Evolutionary conservation across 768 basidiomycete species (phyloP).

Genomic region (Panaeolus cyanescens): DNA sequence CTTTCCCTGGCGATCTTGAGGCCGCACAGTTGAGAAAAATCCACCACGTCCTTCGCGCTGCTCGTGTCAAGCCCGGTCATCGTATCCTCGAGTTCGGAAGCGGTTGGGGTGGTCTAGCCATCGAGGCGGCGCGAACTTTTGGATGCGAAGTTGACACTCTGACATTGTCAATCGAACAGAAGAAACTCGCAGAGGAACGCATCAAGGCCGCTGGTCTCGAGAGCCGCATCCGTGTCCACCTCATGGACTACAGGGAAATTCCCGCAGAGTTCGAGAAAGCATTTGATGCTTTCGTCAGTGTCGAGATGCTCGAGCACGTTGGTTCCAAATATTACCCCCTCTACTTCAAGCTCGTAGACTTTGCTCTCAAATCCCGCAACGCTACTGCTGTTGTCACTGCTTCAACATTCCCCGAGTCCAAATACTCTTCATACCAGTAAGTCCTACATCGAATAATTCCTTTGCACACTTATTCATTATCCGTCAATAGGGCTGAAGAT

Average conservation of each 20-base stretch:
- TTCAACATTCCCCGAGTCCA: slow-evolving; percentile 70
- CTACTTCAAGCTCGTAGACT: slow-evolving; percentile 79
- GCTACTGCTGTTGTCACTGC: slow-evolving; percentile 71
- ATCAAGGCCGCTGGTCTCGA: slow-evolving; percentile 71
- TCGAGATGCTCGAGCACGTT: slow-evolving; percentile 82
- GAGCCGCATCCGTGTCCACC: slow-evolving; percentile 76
- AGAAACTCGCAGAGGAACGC: slow-evolving; percentile 83
- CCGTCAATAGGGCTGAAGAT: slow-evolving; percentile 60
- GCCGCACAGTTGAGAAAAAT: slow-evolving; percentile 85
- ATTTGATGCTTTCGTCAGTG: slow-evolving; percentile 77
- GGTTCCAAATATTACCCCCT: slow-evolving; percentile 59
- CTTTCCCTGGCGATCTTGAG: slow-evolving; percentile 68
- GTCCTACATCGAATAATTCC: slow-evolving; percentile 23
- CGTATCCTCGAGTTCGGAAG: slow-evolving; percentile 89
- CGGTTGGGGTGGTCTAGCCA: slow-evolving; percentile 93
- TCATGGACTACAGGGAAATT: slow-evolving; percentile 90
- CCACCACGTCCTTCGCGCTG: slow-evolving; percentile 74
- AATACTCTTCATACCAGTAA: slow-evolving; percentile 72
- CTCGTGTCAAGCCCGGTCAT: slow-evolving; percentile 77
- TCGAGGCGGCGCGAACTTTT: slow-evolving; percentile 73
- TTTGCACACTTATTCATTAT: slow-evolving; percentile 8
- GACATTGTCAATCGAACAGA: slow-evolving; percentile 87
- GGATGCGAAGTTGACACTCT: slow-evolving; percentile 90
- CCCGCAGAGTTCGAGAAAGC: slow-evolving; percentile 80
- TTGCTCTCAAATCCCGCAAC: slow-evolving; percentile 67